Evolutionary conservation across 345 rosid genomes (phyloP), one percentile per base, ranked within the genome.

Genomic region (Murraya koenigii): DNA sequence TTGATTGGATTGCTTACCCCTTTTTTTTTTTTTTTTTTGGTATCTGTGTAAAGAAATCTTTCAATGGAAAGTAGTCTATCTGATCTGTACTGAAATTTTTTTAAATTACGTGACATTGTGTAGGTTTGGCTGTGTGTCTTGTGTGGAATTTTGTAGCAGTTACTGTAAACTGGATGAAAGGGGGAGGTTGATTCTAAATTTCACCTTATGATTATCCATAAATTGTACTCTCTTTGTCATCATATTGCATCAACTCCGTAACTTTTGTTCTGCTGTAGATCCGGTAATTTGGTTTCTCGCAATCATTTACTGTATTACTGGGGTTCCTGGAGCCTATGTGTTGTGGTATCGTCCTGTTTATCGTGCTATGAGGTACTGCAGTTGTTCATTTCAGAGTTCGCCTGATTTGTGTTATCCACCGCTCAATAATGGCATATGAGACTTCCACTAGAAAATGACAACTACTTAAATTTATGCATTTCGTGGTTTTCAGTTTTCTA

Each of bases 331-430:
- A 65, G 97, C 85, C 69, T 97, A 94, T 70, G 88, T 90, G 69
- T 49, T 86, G 77, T 97, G 99, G 99, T 97, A 97, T 82, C 93
- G 94, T 72, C 99, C 99, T 70, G 90, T 97, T 56, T 97, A 97
- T 80, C 90, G 94, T 79, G 99, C 99, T 78, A 90, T 91, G 87
- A 94, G 99, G 99, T 97, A 93, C 32, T 74, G 25, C 36, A 69
- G 67, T 54, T 26, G 44, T 22, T 64, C 55, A 44, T 68, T 61
- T 14, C 54, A 52, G 69, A 54, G 52, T 55, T 76, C 38, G 65
- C 20, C 60, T 73, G n/a, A 28, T 55, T 67, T 22, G 25, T 38
- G 38, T 75, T 71, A 23, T 8, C 44, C 33, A n/a, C 15, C 0
- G 25, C 59, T 72, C 36, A 17, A 23, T 2, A 26, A 52, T 61